Conservation (phyloP, 2,329 filamentous ascomycete genomes). For the Cytospora piceae region DNA sequence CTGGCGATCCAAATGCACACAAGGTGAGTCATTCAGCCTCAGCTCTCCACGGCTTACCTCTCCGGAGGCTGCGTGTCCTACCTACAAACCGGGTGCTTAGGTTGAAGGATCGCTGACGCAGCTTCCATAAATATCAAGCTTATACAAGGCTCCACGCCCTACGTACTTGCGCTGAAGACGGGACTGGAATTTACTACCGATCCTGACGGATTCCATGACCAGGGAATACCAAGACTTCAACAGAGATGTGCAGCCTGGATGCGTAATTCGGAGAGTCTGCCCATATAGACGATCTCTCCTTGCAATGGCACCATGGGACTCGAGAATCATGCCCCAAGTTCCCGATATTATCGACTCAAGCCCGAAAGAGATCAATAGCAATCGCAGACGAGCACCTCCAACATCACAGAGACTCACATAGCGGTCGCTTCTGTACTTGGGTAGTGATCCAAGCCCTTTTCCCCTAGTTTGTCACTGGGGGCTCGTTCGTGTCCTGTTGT, state of each 20-base stretch:
- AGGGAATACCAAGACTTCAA: background rate
- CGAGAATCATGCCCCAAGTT: background rate
- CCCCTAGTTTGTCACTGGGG: too few species aligned
- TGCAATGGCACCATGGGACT: background rate
- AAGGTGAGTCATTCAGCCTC: background rate
- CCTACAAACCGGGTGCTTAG: background rate
- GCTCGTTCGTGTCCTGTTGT: too few species aligned
- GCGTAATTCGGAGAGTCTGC: background rate
- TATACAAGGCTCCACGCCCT: background rate
- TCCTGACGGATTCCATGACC: background rate
- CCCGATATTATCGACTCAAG: too few species aligned
- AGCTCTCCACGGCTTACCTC: background rate
- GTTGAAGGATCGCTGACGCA: background rate
- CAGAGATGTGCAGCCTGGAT: slow-evolving; percentile 3
- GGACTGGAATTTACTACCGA: background rate
- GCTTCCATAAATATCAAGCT: background rate
- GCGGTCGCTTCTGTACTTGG: too few species aligned
- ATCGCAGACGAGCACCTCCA: too few species aligned
- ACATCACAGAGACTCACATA: too few species aligned
- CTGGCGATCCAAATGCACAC: slow-evolving; percentile 10
- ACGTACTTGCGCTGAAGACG: background rate
- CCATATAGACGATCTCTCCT: background rate
- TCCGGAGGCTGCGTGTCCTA: background rate
- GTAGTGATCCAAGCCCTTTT: too few species aligned
- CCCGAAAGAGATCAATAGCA: too few species aligned